Conservation (phyloP, 148 eudicot genomes). For the Persicaria tinctoria region DNA sequence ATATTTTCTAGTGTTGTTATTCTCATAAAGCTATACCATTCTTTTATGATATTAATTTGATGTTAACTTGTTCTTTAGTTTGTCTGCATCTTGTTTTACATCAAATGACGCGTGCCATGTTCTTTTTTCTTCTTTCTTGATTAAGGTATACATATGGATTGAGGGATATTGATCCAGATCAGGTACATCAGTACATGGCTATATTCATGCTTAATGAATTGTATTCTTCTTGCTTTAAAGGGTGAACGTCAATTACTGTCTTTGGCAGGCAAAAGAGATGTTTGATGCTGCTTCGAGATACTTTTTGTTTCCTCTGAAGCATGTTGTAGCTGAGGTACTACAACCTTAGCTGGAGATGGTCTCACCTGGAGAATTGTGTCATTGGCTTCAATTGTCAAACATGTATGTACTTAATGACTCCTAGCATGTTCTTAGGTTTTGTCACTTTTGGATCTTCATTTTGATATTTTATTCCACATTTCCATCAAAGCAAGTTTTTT, state of each 20-base stretch:
- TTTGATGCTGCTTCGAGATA: too few species aligned
- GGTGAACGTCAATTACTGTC: too few species aligned
- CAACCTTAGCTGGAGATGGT: not conserved
- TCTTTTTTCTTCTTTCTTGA: too few species aligned
- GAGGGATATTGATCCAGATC: too few species aligned
- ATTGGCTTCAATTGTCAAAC: constrained; percentile 83
- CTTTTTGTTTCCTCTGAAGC: too few species aligned
- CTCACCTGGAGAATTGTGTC: constrained; percentile 83
- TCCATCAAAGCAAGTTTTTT: not conserved
- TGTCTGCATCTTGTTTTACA: not conserved
- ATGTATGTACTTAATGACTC: constrained; percentile 40
- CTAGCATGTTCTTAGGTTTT: not conserved
- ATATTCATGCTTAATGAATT: too few species aligned
- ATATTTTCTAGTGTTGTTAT: not conserved
- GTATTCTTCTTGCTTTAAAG: too few species aligned
- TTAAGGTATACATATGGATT: too few species aligned
- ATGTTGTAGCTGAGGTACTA: too few species aligned
- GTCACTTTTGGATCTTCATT: not conserved
- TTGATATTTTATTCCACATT: not conserved
- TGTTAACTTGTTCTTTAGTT: constrained; percentile 7
- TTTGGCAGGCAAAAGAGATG: too few species aligned
- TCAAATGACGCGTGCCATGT: too few species aligned
- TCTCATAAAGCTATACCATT: not conserved
- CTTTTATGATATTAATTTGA: not conserved
- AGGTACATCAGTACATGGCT: too few species aligned